These are phyloP conservation scores for Miscanthus lutarioriparius DNA, from an alignment of 176 grass and related monocot species.

Conservation along the genomic window DNA sequence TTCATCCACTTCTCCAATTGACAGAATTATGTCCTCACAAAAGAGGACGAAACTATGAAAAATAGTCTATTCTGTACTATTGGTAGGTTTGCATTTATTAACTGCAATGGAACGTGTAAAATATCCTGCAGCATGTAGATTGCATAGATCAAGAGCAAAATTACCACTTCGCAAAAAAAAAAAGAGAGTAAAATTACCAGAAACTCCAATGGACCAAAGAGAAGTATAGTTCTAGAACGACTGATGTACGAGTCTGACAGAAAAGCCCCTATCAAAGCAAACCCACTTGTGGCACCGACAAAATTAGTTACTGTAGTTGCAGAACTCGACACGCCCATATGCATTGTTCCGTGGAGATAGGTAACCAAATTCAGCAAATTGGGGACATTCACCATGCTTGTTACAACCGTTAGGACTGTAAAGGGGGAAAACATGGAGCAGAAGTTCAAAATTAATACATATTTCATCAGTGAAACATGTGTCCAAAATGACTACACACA, in stretches of 20 bases:
- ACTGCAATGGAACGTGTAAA: not conserved
- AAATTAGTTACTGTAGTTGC: slow-evolving; percentile 53
- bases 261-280: slow-evolving; percentile 55
- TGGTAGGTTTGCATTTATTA: not conserved
- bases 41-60: not conserved
- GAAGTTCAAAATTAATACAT: not conserved
- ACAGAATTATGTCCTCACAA: not conserved
- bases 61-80: not conserved
- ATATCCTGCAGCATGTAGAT: not conserved
- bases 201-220: slow-evolving; percentile 62
- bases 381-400: slow-evolving; percentile 34
- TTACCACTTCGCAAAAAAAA: slow-evolving; percentile 39
- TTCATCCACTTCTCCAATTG: not conserved
- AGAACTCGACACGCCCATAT: slow-evolving; percentile 49
- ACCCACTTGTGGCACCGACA: slow-evolving; percentile 45
- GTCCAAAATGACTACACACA: not conserved
- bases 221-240: slow-evolving; percentile 51
- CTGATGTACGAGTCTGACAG: slow-evolving; percentile 60
- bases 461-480: not conserved
- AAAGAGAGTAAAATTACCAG: slow-evolving; percentile 48
- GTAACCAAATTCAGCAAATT: slow-evolving; percentile 51
- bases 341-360: slow-evolving; percentile 51
- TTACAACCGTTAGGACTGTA: slow-evolving; percentile 39
- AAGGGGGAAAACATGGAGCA: not conserved
- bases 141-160: slow-evolving; percentile 17